These are phyloP conservation scores for Cladorrhinum sp. DNA, from an alignment of 2,329 filamentous ascomycete species.

Conservation along the genomic window DNA sequence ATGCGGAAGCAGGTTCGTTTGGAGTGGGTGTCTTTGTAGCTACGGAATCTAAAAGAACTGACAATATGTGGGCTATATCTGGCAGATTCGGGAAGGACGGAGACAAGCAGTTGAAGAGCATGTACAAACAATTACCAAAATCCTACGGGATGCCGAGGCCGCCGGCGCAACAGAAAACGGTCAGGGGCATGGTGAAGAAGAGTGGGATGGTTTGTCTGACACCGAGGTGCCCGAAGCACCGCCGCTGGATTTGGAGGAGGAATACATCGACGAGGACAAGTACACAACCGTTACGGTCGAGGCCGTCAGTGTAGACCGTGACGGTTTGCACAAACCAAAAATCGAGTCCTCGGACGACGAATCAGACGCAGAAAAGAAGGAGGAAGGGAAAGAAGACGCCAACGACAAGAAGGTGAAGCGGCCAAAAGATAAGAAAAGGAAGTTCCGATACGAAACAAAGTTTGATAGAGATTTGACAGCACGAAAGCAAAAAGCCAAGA, in stretches of 20 bases:
- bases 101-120: constrained; percentile 79
- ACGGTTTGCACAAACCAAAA: constrained; percentile 63
- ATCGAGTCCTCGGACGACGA: constrained; percentile 36
- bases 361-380: constrained; percentile 32
- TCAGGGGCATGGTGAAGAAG: constrained; percentile 45
- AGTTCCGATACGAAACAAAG: constrained; percentile 91
- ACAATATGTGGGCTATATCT: constrained; percentile 2
- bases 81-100: constrained; percentile 84
- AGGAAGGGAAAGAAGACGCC: constrained; percentile 33
- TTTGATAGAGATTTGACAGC: constrained; percentile 72
- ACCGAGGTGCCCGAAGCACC: constrained; percentile 33
- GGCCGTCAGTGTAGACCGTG: constrained; percentile 73
- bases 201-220: constrained; percentile 67
- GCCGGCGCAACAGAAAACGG: constrained; percentile 40
- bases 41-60: constrained; percentile 4
- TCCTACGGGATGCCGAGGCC: constrained; percentile 61
- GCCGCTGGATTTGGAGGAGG: constrained; percentile 76
- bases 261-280: constrained; percentile 94
- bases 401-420: constrained; percentile 35
- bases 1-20: constrained; percentile 64
- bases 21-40: background rate
- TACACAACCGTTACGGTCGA: constrained; percentile 95
- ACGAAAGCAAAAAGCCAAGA: constrained; percentile 69
- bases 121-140: constrained; percentile 69
- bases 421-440: constrained; percentile 75